Evolutionary conservation across 371 early-diverging fungal genomes (phyloP).

Genomic region (Saksenaea oblongispora): DNA sequence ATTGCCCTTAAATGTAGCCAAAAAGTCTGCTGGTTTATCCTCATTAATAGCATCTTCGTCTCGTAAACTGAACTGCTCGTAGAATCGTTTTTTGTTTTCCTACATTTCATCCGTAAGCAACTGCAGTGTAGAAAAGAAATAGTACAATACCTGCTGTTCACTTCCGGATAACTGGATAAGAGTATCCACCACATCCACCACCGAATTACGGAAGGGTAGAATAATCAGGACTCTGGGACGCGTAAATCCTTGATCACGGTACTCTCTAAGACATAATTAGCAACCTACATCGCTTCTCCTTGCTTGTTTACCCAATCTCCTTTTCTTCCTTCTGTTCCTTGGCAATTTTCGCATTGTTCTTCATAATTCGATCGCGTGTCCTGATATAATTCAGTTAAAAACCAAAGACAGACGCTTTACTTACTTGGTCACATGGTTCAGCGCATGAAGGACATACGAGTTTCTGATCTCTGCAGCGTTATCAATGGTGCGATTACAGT

Average conservation of each 20-base stretch:
- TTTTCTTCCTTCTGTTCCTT: constrained; percentile 54
- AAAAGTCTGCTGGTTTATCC: constrained; percentile 81
- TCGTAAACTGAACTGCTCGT: constrained; percentile 68
- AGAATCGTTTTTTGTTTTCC: constrained; percentile 81
- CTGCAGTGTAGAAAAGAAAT: neutral
- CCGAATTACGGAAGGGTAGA: constrained; percentile 85
- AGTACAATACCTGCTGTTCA: constrained; percentile 71
- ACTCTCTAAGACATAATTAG: constrained; percentile 56
- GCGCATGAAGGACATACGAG: constrained; percentile 77
- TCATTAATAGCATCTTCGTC: constrained; percentile 60
- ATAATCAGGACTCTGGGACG: constrained; percentile 91
- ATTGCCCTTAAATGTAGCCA: constrained; percentile 88
- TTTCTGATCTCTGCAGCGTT: constrained; percentile 71
- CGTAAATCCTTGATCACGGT: constrained; percentile 95
- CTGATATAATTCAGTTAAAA: constrained; percentile 18
- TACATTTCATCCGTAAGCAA: constrained; percentile 7
- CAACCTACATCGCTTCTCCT: neutral
- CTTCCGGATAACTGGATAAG: constrained; percentile 77
- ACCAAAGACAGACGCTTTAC: neutral
- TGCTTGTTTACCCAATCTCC: constrained; percentile 38
- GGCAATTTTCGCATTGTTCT: constrained; percentile 76
- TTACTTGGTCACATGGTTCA: constrained; percentile 90
- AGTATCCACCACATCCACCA: constrained; percentile 75
- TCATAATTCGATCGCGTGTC: constrained; percentile 74
- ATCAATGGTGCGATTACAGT: constrained; percentile 59